Conservation (phyloP, 768 basidiomycete genomes). For the Pisolithus marmoratus region DNA sequence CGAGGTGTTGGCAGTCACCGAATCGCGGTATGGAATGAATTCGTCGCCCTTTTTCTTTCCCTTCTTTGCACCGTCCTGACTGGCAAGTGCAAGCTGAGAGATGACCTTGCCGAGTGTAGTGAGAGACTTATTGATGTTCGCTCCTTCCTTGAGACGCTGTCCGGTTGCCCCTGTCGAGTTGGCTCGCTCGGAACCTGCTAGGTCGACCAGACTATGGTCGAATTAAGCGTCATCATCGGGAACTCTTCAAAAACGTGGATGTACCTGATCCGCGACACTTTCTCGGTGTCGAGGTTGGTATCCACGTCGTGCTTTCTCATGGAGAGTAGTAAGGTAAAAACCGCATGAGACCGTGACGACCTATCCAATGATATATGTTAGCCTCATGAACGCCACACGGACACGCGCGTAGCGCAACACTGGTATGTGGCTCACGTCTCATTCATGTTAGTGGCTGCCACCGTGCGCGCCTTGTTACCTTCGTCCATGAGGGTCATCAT, state of each 20-base stretch:
- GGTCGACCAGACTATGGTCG: conserved; percentile 72
- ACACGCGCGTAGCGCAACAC: neutral
- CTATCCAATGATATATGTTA: conserved; percentile 30
- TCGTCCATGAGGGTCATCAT: conserved; percentile 99
- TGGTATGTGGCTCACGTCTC: conserved; percentile 66
- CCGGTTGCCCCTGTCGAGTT: conserved; percentile 98
- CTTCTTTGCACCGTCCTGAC: conserved; percentile 60
- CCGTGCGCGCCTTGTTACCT: conserved; percentile 97
- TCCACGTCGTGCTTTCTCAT: conserved; percentile 84
- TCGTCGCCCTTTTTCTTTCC: conserved; percentile 89
- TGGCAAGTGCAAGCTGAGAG: conserved; percentile 71
- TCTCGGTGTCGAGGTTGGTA: conserved; percentile 91
- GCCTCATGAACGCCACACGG: neutral
- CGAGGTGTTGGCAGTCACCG: conserved; percentile 44
- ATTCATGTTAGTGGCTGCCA: conserved; percentile 99
- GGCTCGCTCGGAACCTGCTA: conserved; percentile 95
- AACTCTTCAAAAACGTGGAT: conserved; percentile 12
- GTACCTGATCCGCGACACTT: conserved; percentile 95
- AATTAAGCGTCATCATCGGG: conserved; percentile 7
- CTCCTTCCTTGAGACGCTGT: conserved; percentile 92
- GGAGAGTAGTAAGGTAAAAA: conserved; percentile 91
- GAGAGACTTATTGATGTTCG: conserved; percentile 97
- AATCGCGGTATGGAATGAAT: conserved; percentile 96
- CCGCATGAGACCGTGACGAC: conserved; percentile 95
- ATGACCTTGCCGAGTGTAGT: conserved; percentile 99